Percentiles rank a stretch among this genome's conserved stretches.
phyloP scores from a whole-genome alignment of 2,329 filamentous ascomycete species.

The Trichoderma sp. region DNA sequence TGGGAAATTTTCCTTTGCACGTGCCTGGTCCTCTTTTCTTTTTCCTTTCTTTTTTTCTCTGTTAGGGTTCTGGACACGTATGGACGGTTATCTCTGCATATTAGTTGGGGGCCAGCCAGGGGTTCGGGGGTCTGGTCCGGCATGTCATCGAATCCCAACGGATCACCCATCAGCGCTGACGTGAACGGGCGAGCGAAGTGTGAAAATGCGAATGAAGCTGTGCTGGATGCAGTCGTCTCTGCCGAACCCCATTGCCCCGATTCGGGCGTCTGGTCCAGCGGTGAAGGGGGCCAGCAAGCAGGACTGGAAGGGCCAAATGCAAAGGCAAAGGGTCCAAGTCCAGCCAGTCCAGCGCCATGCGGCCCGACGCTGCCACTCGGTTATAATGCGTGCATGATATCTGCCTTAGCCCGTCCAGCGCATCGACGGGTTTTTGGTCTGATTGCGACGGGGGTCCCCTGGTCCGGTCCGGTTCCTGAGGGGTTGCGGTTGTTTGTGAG shows the following conservation, averaged over 20 bases:
- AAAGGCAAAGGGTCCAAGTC: background rate
- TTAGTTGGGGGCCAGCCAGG: background rate
- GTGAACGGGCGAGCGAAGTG: background rate
- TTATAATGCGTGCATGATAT: conserved; percentile 23
- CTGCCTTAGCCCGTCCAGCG: conserved; percentile 19
- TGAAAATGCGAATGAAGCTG: background rate
- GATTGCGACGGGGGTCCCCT: conserved; percentile 2
- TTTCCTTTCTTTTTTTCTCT: background rate
- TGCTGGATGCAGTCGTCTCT: background rate
- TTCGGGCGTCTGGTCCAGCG: conserved; percentile 16
- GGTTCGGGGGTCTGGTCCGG: background rate
- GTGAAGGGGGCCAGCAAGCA: background rate
- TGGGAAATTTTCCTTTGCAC: background rate
- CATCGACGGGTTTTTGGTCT: conserved; percentile 6
- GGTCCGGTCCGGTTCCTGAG: conserved; percentile 13
- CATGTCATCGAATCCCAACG: background rate
- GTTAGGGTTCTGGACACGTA: background rate
- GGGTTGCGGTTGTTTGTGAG: background rate
- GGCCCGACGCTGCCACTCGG: conserved; percentile 6
- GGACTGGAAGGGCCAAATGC: too few species aligned
- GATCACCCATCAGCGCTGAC: background rate
- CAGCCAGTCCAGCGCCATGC: background rate
- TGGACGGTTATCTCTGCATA: background rate
- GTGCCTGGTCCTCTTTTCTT: background rate
- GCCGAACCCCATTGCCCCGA: conserved; percentile 7